Base-by-base conservation (phyloP, 768 basidiomycete species). In the Cantharellus cinnabarinus region DNA sequence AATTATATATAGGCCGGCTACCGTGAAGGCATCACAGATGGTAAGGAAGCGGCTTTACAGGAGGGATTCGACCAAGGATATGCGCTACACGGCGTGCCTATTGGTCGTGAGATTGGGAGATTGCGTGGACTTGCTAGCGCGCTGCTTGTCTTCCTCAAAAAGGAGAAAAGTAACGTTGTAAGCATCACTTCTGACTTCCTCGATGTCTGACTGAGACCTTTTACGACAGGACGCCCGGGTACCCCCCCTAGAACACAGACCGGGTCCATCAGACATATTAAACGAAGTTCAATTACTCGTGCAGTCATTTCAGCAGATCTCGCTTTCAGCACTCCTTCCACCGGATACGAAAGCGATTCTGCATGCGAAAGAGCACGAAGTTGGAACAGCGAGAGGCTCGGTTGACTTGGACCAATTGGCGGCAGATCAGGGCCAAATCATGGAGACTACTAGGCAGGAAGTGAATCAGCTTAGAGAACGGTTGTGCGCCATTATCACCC, bases 11-110 rank as follows among this genome's bases (percentile, higher is more conserved):
- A 95, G 94, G 80, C 80, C 15, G 94, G 94, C 2, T 97, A 97
- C 66, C 80, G 94, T n/a, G 93, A 97, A 71, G 94, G 94, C 3
- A 94, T 98, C 65, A 85, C 82, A 0, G 81, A 83, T 3, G 94
- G 94, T 2, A 98, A 97, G 68, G 85, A 93, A 67, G 74, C 77
- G 0, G 82, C 81, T 2, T 75, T 97, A 2, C 94, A 99, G 66
- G 74, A 81, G 62, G 94, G 94, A 0, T 98, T 99, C 66, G 89
- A 99, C 69, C 72, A 75, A 2, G 90, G 88, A 1, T 97, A 89
- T 65, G 80, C 81, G 0, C 68, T 71, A 10, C 72, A 79, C 5
- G 88, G 90, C 1, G 80, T 76, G 2, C 84, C 86, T 0, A 69
- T 85, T 14, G 89, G 91, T 0, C 78, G 82, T 35, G 76, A 85